phyloP scores from a whole-genome alignment of 805 yeast genomes.

The Metschnikowia proteae region DNA sequence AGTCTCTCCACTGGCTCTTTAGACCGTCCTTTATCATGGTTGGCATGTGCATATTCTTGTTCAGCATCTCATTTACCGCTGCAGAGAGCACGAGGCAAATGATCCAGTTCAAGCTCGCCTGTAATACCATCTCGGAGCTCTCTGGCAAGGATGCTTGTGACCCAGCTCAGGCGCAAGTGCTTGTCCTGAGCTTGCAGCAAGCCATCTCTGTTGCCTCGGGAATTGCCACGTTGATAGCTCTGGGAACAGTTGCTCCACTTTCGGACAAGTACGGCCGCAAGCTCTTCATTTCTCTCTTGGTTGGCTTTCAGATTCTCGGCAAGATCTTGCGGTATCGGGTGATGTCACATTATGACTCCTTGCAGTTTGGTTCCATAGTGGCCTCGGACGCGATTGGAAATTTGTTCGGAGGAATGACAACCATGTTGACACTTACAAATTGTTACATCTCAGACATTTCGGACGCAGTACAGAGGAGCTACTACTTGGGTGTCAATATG shows the following conservation, averaged over 20 bases:
- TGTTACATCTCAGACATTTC: conserved; percentile 75
- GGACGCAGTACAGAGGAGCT: conserved; percentile 55
- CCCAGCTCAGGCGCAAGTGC: conserved; percentile 32
- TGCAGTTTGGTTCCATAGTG: conserved; percentile 38
- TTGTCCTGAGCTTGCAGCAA: conserved; percentile 49
- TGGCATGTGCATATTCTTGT: conserved; percentile 38
- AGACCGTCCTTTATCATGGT: conserved; percentile 57
- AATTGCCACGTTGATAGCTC: conserved; percentile 45
- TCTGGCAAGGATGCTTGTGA: conserved; percentile 22
- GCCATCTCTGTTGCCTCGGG: conserved; percentile 40
- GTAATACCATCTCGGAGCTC: conserved; percentile 20
- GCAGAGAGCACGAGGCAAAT: conserved; percentile 41
- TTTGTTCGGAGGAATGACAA: conserved; percentile 60
- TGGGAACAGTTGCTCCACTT: conserved; percentile 47
- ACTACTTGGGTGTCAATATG: conserved; percentile 53
- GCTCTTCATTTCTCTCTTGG: conserved; percentile 22
- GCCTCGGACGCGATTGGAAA: conserved; percentile 44
- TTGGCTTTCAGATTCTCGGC: conserved; percentile 21
- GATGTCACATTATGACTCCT: conserved; percentile 24
- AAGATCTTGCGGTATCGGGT: conserved; percentile 21
- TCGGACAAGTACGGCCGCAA: conserved; percentile 39
- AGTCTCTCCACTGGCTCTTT: conserved; percentile 46
- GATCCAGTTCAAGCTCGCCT: conserved; percentile 29
- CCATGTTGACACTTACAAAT: conserved; percentile 55
- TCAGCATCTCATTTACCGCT: conserved; percentile 39